A percentile compares a stretch with the other conserved stretches of the same genome.
These are phyloP conservation scores for Trametes punicea DNA, from an alignment of 768 basidiomycete genomes.

Conservation along the genomic window DNA sequence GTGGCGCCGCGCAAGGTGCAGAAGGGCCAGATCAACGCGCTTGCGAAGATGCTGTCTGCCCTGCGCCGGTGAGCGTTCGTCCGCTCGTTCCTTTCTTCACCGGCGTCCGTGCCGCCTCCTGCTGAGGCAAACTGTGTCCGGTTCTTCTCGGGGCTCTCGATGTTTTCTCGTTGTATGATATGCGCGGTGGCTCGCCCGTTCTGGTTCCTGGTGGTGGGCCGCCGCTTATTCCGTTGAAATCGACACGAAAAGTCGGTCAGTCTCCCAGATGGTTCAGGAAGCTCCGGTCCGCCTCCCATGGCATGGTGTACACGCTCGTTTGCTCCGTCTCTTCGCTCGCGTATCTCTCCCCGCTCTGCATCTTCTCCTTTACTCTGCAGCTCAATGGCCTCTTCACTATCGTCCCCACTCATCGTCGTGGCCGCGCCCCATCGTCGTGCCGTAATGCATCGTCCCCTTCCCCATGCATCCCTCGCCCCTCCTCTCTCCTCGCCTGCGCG, in stretches of 20 bases:
- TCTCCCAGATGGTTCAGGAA: conserved; percentile 13
- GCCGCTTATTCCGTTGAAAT: background rate
- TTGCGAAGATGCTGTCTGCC: conserved; percentile 90
- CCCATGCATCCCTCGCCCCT: background rate
- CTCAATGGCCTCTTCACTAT: background rate
- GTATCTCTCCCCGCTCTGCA: background rate
- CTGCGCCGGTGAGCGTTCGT: conserved; percentile 50
- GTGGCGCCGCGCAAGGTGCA: conserved; percentile 71
- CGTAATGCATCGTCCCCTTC: conserved; percentile 5
- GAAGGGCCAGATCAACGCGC: conserved; percentile 84
- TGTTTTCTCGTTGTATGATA: conserved; percentile 15
- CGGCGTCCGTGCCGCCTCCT: background rate
- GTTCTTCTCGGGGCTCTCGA: background rate
- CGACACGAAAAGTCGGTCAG: conserved; percentile 19
- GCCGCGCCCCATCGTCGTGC: conserved; percentile 5
- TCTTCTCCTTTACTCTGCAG: conserved; percentile 1
- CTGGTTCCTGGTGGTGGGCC: background rate
- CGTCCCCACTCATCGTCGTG: conserved; percentile 1
- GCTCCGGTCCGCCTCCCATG: conserved; percentile 3
- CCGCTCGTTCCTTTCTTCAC: background rate
- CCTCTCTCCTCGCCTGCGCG: conserved; percentile 1
- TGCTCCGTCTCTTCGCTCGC: conserved; percentile 4
- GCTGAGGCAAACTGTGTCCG: background rate
- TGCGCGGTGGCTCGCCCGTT: conserved; percentile 8
- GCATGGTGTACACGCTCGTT: conserved; percentile 15